phyloP scores from a whole-genome alignment of 495 filamentous ascomycete genomes.

The Neohortaea acidophila region DNA sequence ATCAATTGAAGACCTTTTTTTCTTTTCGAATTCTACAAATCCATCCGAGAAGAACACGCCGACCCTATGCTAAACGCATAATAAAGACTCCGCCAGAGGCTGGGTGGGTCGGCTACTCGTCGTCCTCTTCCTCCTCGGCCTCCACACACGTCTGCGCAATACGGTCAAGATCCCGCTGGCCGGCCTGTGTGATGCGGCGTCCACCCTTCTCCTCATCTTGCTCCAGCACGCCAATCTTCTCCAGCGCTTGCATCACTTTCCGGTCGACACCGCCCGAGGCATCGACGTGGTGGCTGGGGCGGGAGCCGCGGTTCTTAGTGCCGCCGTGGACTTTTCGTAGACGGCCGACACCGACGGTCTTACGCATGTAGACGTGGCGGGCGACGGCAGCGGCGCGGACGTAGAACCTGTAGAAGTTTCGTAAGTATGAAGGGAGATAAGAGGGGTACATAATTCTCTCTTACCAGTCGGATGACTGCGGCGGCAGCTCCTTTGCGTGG shows the following conservation, averaged over 20 bases:
- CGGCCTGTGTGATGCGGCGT: constrained; percentile 86
- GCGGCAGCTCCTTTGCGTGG: constrained; percentile 86
- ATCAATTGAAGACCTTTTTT: no score
- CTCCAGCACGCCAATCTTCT: constrained; percentile 98
- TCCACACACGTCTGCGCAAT: constrained; percentile 63
- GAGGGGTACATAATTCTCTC: constrained; percentile 9
- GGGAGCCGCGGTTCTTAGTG: constrained; percentile 88
- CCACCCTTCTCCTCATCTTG: constrained; percentile 93
- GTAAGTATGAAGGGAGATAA: neutral
- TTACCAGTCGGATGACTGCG: constrained; percentile 88
- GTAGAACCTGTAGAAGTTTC: constrained; percentile 55
- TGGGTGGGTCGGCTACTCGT: no score
- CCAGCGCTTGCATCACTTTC: constrained; percentile 86
- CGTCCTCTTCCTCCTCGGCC: constrained; percentile 51
- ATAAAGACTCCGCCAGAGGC: no score
- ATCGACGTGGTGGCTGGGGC: constrained; percentile 88
- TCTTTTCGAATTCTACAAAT: no score
- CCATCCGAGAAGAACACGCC: no score
- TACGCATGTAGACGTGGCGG: constrained; percentile 96
- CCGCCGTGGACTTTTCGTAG: constrained; percentile 85
- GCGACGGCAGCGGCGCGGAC: constrained; percentile 89
- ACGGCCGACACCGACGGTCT: constrained; percentile 93
- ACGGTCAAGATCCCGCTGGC: constrained; percentile 97
- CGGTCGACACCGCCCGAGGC: constrained; percentile 89
- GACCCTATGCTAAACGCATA: no score